Evolutionary conservation across 2,329 filamentous ascomycete genomes (phyloP).

Genomic region (Cadophora malorum): DNA sequence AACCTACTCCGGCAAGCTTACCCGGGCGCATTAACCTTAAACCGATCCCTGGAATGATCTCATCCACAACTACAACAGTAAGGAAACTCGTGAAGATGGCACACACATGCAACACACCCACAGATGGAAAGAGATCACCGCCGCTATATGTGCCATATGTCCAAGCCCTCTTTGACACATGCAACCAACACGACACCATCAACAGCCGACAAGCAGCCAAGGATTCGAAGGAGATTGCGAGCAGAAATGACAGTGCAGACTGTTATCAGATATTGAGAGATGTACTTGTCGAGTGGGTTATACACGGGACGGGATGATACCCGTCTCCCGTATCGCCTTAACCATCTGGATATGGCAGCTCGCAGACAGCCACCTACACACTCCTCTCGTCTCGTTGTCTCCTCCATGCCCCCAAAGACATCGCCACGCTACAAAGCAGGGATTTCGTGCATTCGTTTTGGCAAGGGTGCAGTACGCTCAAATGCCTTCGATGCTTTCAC

Average conservation of each 20-base stretch:
- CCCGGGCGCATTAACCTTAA: slow-evolving; percentile 3
- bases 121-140: background rate
- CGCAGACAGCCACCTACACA: background rate
- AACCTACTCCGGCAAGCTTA: slow-evolving; percentile 10
- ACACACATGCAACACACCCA: background rate
- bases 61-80: background rate
- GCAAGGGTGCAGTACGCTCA: background rate
- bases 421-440: slow-evolving; percentile 2
- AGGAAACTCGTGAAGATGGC: background rate
- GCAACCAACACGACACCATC: background rate
- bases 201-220: background rate
- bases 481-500: slow-evolving; percentile 18
- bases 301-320: background rate
- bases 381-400: background rate
- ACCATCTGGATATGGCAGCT: background rate
- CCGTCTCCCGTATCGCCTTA: background rate
- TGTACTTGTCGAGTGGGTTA: background rate
- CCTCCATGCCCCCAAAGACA: background rate
- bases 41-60: background rate
- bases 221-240: background rate
- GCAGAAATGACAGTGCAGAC: background rate
- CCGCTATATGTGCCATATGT: background rate
- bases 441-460: background rate
- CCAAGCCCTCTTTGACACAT: background rate
- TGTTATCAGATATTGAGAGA: background rate